A percentile compares a stretch with the other conserved stretches of the same genome.
phyloP scores from a whole-genome alignment of 2,329 filamentous ascomycete genomes.

The Xylogone sp. region DNA sequence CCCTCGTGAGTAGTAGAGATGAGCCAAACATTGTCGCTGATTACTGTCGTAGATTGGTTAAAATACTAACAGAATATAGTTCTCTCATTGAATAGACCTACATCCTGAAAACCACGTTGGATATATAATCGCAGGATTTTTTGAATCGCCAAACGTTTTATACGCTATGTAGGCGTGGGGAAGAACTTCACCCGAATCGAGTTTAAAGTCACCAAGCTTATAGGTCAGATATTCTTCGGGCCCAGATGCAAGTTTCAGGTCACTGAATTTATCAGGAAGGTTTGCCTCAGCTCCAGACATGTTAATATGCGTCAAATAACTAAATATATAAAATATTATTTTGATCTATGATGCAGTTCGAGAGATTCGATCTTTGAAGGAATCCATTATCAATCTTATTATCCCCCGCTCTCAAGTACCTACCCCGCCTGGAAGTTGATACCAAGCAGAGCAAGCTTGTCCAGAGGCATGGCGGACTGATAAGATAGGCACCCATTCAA shows the following conservation, averaged over 20 bases:
- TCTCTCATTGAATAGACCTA: constrained; percentile 28
- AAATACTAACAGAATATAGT: not conserved
- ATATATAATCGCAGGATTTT: constrained; percentile 66
- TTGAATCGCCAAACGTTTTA: constrained; percentile 66
- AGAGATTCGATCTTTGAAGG: no score
- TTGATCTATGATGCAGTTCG: no score
- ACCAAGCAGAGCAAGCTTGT: no score
- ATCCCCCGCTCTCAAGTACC: no score
- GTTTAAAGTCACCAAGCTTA: constrained; percentile 60
- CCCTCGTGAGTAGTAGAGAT: constrained; percentile 39
- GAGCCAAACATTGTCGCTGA: constrained; percentile 73
- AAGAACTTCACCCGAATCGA: constrained; percentile 61
- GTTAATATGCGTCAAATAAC: no score
- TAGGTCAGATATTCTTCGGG: constrained; percentile 34
- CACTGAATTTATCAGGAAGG: no score
- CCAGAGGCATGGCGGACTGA: no score
- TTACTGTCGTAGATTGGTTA: constrained; percentile 37
- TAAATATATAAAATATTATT: no score
- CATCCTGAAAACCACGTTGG: constrained; percentile 71
- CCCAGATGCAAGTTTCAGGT: not conserved
- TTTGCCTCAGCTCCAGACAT: no score
- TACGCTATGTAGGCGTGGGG: constrained; percentile 68
- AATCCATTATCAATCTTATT: no score
- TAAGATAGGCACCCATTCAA: no score
- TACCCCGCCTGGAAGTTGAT: no score